Evolutionary conservation across 768 basidiomycete genomes (phyloP).

Genomic region (Trametes meyenii): DNA sequence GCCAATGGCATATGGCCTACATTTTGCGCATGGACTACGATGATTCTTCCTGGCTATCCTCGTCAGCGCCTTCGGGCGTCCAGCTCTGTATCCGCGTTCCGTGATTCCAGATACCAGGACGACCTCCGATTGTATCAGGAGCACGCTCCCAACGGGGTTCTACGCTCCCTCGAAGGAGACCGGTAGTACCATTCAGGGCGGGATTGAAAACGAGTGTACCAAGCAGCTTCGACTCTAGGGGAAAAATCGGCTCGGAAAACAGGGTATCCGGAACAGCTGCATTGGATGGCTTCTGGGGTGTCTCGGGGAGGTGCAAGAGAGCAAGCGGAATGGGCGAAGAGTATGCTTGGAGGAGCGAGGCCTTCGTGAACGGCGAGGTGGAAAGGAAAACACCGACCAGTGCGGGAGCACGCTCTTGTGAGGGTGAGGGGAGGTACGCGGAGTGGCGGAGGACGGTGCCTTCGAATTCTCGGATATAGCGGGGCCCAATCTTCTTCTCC

Average conservation of each 20-base stretch:
- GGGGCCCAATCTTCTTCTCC: conserved; percentile 76
- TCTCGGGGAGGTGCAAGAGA: conserved; percentile 70
- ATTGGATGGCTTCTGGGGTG: not conserved
- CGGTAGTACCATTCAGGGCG: conserved; percentile 56
- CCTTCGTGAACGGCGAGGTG: conserved; percentile 76
- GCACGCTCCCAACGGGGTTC: conserved; percentile 70
- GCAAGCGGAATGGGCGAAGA: conserved; percentile 80
- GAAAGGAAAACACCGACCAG: conserved; percentile 80
- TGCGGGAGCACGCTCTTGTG: conserved; percentile 27
- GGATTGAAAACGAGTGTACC: conserved; percentile 71
- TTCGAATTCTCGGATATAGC: conserved; percentile 86
- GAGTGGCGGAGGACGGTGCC: conserved; percentile 71
- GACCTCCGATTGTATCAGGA: conserved; percentile 23
- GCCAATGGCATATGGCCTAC: not conserved
- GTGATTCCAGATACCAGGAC: conserved; percentile 49
- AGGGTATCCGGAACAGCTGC: not conserved
- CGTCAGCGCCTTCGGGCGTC: conserved; percentile 21
- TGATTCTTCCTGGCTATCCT: not conserved
- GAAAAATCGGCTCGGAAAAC: too few relatives aligned
- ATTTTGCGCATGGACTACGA: not conserved
- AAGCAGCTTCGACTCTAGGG: conserved; percentile 22
- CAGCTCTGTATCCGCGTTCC: conserved; percentile 33
- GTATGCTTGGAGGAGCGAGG: conserved; percentile 68
- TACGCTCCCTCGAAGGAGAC: conserved; percentile 60
- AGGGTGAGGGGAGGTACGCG: not conserved